Base-by-base conservation (phyloP, 352 stramenopile genomes). In the Pythium myriotylum region DNA sequence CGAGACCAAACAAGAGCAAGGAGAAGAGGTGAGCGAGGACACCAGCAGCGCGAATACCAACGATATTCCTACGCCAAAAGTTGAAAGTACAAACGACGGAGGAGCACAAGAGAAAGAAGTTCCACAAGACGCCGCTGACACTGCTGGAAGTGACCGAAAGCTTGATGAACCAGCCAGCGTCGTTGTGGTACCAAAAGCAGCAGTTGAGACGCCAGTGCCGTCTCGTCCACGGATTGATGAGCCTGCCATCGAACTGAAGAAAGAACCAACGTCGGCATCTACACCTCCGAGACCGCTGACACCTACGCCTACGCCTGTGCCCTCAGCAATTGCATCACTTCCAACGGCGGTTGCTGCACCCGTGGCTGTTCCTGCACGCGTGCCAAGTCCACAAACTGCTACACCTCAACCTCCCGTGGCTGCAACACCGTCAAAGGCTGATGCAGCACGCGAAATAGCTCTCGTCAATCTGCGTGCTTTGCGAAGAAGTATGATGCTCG, bases 401-500 rank as follows among this genome's bases (percentile, higher is more conserved):
- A 19, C 24, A 19, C 45, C 40, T 23, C 33, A 33, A 16, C 26
- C 48, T n/a, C 29, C 33, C 14, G 37, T 52, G 5, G 26, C 29
- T 35, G 29, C 29, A 2, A 9, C 39, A 10, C 16, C 35, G 3
- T 35, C 32, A 7, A 61, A 54, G 45, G 59, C 69, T 22, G 74
- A 80, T 24, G 66, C 72, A 16, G 53, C 62, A 8, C 62, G 62
- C 0, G 65, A 82, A 47, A 68, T 70, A 42, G 76, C 81, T 22
- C 64, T 86, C 9, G 63, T 68, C 23, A 76, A 74, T 20, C 67
- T 91, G n/a, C 71, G 71, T 26, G 63, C 65, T 9, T 49, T 92
- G 32, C 76, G 81, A n/a, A 74, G 77, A 45, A 85, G 57, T 53
- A 87, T 92, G 84, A 62, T 92, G 69, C 76, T 91, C 20, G 84